Percentiles rank a stretch among this genome's conserved stretches.
Conservation (phyloP, 257 asterid genomes). For the Asclepias syriaca region DNA sequence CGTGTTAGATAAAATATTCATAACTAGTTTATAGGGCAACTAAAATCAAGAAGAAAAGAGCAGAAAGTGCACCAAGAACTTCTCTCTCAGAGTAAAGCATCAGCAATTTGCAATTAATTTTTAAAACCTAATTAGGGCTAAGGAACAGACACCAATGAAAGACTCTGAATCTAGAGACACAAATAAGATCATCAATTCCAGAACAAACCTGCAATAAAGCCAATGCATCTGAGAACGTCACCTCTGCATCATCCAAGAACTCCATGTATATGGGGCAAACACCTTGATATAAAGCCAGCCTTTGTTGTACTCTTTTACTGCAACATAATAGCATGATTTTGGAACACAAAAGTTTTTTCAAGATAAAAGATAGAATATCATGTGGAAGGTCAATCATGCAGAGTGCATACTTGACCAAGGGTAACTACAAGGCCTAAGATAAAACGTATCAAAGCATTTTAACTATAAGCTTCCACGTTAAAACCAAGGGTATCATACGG, state of each 20-base stretch:
- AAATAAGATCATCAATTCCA: not conserved
- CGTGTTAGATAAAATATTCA: not conserved
- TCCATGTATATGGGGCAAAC: slow-evolving; percentile 85
- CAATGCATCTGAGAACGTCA: slow-evolving; percentile 69
- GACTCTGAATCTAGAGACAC: not conserved
- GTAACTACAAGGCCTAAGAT: not conserved
- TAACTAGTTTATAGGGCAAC: not conserved
- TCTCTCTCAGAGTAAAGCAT: not conserved
- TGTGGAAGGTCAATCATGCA: not conserved
- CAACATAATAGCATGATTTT: slow-evolving; percentile 17
- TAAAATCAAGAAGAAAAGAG: not conserved
- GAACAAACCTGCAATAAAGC: slow-evolving; percentile 52
- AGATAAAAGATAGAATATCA: not conserved
- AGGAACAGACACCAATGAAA: not conserved
- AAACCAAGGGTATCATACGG: not conserved
- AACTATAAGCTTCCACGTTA: not conserved
- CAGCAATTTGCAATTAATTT: not conserved
- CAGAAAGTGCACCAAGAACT: not conserved
- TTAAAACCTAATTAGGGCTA: not conserved
- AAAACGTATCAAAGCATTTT: not conserved
- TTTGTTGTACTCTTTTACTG: slow-evolving; percentile 91
- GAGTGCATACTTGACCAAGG: not conserved
- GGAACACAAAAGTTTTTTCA: slow-evolving; percentile 5
- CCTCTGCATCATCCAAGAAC: slow-evolving; percentile 78
- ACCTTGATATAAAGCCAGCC: slow-evolving; percentile 94